A percentile compares a stretch with the other conserved stretches of the same genome.
Evolutionary conservation across 306 rosid species (phyloP).

Genomic region (Alnus rubra): DNA sequence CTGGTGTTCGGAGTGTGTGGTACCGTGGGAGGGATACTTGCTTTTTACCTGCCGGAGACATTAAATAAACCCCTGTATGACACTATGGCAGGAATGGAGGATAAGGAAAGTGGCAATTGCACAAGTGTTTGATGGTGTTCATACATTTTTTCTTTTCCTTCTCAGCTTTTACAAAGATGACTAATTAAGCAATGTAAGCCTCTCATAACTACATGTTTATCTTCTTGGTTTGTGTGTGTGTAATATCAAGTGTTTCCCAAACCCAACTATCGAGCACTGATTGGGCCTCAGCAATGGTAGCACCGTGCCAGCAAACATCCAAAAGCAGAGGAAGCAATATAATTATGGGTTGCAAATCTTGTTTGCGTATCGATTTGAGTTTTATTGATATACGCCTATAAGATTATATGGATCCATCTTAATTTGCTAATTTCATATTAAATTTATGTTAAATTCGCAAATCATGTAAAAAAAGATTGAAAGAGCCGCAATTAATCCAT

Average conservation of each 20-base stretch:
- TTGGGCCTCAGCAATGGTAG: no score
- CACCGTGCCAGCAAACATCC: no score
- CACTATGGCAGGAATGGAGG: constrained; percentile 68
- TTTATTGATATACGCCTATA: no score
- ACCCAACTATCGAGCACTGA: not conserved
- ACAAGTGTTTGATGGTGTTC: not conserved
- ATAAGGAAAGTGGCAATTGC: constrained; percentile 26
- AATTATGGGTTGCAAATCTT: no score
- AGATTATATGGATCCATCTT: no score
- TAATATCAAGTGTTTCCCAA: not conserved
- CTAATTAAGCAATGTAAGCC: not conserved
- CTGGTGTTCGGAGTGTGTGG: constrained; percentile 70
- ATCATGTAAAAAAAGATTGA: no score
- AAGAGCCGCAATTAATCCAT: no score
- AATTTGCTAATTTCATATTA: no score
- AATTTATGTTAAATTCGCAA: no score
- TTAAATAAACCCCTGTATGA: constrained; percentile 75
- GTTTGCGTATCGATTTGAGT: no score
- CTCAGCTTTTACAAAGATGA: not conserved
- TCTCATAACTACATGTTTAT: not conserved
- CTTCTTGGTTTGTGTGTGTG: not conserved
- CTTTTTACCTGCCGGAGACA: constrained; percentile 83
- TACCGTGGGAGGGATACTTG: constrained; percentile 60
- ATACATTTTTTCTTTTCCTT: not conserved
- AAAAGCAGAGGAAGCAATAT: no score